These are phyloP conservation scores for Trichoderma simmonsii DNA, from an alignment of 2,329 filamentous ascomycete genomes.

Conservation along the genomic window DNA sequence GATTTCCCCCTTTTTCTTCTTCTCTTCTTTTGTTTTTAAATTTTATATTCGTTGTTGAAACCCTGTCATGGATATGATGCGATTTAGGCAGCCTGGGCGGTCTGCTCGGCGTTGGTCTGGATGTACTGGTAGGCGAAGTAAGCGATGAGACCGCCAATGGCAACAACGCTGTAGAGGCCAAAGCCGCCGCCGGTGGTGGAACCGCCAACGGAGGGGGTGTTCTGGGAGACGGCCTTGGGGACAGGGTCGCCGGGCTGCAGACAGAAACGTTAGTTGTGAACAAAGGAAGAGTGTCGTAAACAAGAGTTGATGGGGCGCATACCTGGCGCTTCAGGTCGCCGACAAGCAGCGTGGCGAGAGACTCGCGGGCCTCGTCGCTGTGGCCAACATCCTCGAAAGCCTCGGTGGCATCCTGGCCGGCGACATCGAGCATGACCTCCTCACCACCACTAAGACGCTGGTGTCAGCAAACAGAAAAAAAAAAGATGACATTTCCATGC, in stretches of 20 bases:
- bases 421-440: constrained; percentile 95
- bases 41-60: background rate
- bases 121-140: constrained; percentile 86
- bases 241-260: constrained; percentile 71
- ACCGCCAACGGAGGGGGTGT: constrained; percentile 48
- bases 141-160: constrained; percentile 72
- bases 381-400: constrained; percentile 99
- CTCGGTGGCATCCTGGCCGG: constrained; percentile 92
- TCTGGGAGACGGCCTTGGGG: constrained; percentile 57
- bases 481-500: background rate
- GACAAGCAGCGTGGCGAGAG: constrained; percentile 72
- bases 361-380: constrained; percentile 96
- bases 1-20: background rate
- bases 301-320: constrained; percentile 35
- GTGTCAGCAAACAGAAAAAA: background rate
- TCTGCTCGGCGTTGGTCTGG: constrained; percentile 50
- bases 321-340: constrained; percentile 79
- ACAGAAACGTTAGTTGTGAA: background rate
- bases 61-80: background rate
- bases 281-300: background rate
- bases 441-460: constrained; percentile 76
- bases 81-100: constrained; percentile 7
- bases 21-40: background rate
- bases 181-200: constrained; percentile 63
- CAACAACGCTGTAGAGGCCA: constrained; percentile 75